A percentile compares a stretch with the other conserved stretches of the same genome.
Conservation (phyloP, 2,329 filamentous ascomycete genomes). For the Cryphonectria naterciae region DNA sequence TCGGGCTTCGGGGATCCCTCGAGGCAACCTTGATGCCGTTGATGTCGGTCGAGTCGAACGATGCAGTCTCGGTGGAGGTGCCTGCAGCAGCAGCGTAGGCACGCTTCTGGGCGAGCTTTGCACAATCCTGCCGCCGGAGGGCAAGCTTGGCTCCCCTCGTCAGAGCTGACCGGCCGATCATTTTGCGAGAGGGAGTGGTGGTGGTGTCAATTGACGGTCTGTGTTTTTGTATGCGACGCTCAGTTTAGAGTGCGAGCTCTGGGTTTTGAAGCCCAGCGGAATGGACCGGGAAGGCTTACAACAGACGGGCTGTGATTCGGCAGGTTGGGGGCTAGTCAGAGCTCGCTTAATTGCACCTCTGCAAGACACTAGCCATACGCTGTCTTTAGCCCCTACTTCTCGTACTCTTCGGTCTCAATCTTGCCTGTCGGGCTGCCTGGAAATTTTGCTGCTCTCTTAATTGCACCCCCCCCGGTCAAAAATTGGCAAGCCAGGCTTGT, state of each 20-base stretch:
- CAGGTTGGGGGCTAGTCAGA: constrained; percentile 7
- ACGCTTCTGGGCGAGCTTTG: constrained; percentile 55
- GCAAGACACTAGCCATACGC: background rate
- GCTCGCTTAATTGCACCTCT: constrained; percentile 10
- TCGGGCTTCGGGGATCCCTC: constrained; percentile 85
- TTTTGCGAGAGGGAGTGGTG: constrained; percentile 58
- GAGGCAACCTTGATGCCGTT: constrained; percentile 90
- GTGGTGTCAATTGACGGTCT: constrained; percentile 54
- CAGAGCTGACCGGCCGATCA: constrained; percentile 66
- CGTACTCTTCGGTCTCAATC: background rate
- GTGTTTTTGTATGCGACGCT: constrained; percentile 35
- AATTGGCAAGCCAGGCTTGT: background rate
- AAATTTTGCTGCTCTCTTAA: background rate
- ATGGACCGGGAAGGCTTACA: constrained; percentile 24
- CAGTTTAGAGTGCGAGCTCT: constrained; percentile 33
- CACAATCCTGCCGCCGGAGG: constrained; percentile 61
- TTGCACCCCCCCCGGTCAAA: constrained; percentile 2
- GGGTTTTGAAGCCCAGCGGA: constrained; percentile 29
- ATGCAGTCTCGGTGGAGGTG: constrained; percentile 66
- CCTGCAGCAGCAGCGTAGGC: constrained; percentile 63
- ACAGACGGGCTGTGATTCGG: constrained; percentile 27
- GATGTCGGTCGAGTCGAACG: constrained; percentile 85
- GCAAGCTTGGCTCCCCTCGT: constrained; percentile 62
- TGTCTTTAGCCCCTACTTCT: background rate
- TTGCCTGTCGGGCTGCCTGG: background rate